Base-by-base conservation (phyloP, 345 rosid genomes). In the Eucalyptus brandiana region DNA sequence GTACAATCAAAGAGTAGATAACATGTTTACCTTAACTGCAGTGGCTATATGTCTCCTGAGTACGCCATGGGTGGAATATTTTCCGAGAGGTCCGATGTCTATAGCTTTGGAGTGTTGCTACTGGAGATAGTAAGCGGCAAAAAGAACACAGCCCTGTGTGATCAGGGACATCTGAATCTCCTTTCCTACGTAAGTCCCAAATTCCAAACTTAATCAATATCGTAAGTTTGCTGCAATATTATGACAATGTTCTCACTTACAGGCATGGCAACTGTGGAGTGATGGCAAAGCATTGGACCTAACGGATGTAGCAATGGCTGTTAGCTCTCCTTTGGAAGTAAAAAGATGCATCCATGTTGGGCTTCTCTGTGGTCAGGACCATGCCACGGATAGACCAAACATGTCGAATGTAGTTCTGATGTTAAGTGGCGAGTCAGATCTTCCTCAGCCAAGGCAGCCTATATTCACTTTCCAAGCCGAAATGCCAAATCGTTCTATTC, bases 291-390 rank as follows among this genome's bases (percentile, higher is more conserved):
- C 34, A 53, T 53, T 50, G 7, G 62, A 86, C 60, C 56, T 86
- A 53, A 34, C 2, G 15, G 62, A 86, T 86, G 87, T 49, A 50
- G 53, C 44, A 30, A 47, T 86, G 11, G 34, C 21, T n/a, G 40
- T 30, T 32, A 28, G 26, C 53, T 86, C 40, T 86, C 4, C 40
- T 89, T 76, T 89, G 89, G 86, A 47, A 2, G 44, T 72, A 72
- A 72, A 4, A 34, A 89, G 80, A 42, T 93, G 93, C 89, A 87
- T 93, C 42, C 91, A 93, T 28, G 81, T 91, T 3, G 92, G 91
- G 14, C 87, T 93, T 28, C 53, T 93, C 23, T 92, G 91, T 76
- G 92, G 89, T 23, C 93, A 92, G 45, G 92, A 91, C 53, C 88
- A 89, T 21, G 83, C 49, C 14, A 49, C 18, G 6, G 67, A 89